phyloP scores from a whole-genome alignment of 202 grass and related monocot species.

The Elaeis oleifera region DNA sequence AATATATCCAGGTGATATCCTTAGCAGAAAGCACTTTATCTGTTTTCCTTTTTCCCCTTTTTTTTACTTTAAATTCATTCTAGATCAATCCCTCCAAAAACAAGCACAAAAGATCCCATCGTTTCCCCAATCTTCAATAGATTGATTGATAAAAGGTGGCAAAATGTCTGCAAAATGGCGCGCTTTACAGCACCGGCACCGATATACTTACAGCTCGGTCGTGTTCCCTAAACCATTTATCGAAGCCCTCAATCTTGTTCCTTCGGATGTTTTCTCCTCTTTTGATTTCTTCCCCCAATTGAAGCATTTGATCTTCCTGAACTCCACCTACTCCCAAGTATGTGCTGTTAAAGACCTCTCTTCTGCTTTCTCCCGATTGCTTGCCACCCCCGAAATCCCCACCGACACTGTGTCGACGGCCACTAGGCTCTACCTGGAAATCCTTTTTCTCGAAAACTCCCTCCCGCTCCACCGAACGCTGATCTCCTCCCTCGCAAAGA shows the following conservation, averaged over 20 bases:
- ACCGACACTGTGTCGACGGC: slow-evolving; percentile 31
- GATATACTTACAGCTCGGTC: slow-evolving; percentile 86
- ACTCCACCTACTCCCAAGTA: slow-evolving; percentile 73
- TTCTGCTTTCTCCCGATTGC: slow-evolving; percentile 48
- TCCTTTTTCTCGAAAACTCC: slow-evolving; percentile 86
- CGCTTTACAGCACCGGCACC: slow-evolving; percentile 68
- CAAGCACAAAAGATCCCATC: not conserved
- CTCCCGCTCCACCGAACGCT: slow-evolving; percentile 71
- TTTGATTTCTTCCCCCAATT: slow-evolving; percentile 52
- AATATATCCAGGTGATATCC: not conserved
- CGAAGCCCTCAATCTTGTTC: slow-evolving; percentile 41
- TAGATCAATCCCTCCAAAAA: not conserved
- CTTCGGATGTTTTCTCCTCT: slow-evolving; percentile 16
- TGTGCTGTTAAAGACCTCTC: slow-evolving; percentile 59
- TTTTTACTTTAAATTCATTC: not conserved
- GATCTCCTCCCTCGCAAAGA: slow-evolving; percentile 73
- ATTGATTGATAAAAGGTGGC: not conserved
- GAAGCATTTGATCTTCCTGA: slow-evolving; percentile 58
- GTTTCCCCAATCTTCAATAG: not conserved
- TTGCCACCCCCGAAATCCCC: slow-evolving; percentile 34
- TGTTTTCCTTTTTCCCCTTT: not conserved
- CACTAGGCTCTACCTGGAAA: slow-evolving; percentile 68
- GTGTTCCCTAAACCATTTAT: slow-evolving; percentile 62
- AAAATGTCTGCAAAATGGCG: slow-evolving; percentile 84
- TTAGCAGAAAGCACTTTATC: not conserved